Evolutionary conservation across 352 stramenopile genomes (phyloP), one percentile per base, ranked within the genome.

Genomic region (Blastocystis sp.): DNA sequence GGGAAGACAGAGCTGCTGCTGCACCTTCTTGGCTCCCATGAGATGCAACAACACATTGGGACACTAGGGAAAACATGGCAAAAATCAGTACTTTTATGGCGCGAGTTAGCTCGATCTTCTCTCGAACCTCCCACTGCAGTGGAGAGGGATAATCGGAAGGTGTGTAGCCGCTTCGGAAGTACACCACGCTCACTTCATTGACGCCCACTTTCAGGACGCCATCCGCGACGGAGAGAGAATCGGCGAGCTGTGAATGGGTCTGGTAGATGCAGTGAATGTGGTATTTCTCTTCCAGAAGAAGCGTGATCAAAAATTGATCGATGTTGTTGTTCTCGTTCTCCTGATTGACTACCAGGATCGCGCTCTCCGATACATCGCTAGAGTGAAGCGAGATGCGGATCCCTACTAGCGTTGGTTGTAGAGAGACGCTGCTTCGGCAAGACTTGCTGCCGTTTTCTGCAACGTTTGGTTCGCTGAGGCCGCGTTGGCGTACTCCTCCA

Each of bases 21-120:
- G 97, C 39, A 99, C 95, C 90, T 98, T 98, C 92, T 99, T 99
- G 23, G 95, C 97, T 66, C 97, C 97, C 4, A 95, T 94, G 64
- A 99, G 92, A 89, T 99, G 97, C 90, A 98, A 98, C 54, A 94
- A 93, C 56, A 98, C 94, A 55, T 93, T 95, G 41, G 97, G 97
- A 66, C 95, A 98, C 91, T 98, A 92, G 80, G 64, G 37, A 34
- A 11, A 55, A n/a, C 43, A 29, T 13, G 70, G 29, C 26, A 41
- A 56, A 94, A 92, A 37, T 18, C 4, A n/a, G 7, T 23, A 77
- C 50, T 92, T 98, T 98, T 90, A 98, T 97, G 11, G 96, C 95
- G 59, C 91, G 93, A 69, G 95, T 97, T 6, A 92, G 90, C 92
- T 98, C 96, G 29, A 98, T 92, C 9, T 93, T 89, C 76, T 92